A percentile compares a stretch with the other conserved stretches of the same genome.
Evolutionary conservation across 306 rosid species (phyloP).

Genomic region (Lupinus albus): DNA sequence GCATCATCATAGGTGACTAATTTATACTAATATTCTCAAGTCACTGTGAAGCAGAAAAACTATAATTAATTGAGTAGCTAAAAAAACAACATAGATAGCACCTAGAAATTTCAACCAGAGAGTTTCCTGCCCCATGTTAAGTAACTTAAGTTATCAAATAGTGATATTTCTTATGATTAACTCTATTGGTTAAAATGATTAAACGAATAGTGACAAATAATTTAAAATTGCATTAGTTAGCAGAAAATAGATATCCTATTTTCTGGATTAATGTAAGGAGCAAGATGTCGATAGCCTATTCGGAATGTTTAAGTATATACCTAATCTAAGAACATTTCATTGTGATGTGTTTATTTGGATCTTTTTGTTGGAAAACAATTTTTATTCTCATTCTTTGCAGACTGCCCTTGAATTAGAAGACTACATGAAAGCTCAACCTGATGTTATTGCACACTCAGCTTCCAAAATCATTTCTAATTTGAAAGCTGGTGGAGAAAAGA

Average conservation of each 20-base stretch:
- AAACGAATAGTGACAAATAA: slow-evolving; percentile 4
- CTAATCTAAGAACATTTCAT: slow-evolving; percentile 9
- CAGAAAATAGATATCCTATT: not conserved
- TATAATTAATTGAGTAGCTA: not conserved
- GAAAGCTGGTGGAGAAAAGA: slow-evolving; percentile 86
- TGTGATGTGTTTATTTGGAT: slow-evolving; percentile 24
- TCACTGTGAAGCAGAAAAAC: not conserved
- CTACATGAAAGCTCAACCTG: slow-evolving; percentile 78
- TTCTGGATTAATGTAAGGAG: slow-evolving; percentile 9
- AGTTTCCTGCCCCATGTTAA: not conserved
- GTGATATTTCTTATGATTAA: slow-evolving; percentile 4
- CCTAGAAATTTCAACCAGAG: not conserved
- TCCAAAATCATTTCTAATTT: slow-evolving; percentile 81
- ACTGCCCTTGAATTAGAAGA: slow-evolving; percentile 81
- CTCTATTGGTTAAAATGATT: slow-evolving; percentile 2
- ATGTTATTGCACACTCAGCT: slow-evolving; percentile 86
- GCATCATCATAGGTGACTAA: not conserved
- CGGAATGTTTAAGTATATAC: not conserved
- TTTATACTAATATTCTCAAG: not conserved
- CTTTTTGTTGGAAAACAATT: slow-evolving; percentile 14
- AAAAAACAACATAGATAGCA: not conserved
- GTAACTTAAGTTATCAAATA: not conserved
- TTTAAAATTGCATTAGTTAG: slow-evolving; percentile 21
- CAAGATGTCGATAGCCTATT: slow-evolving; percentile 5
- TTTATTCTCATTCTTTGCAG: slow-evolving; percentile 53